Base-by-base conservation (phyloP, 768 basidiomycete species). In the Artomyces pyxidatus region DNA sequence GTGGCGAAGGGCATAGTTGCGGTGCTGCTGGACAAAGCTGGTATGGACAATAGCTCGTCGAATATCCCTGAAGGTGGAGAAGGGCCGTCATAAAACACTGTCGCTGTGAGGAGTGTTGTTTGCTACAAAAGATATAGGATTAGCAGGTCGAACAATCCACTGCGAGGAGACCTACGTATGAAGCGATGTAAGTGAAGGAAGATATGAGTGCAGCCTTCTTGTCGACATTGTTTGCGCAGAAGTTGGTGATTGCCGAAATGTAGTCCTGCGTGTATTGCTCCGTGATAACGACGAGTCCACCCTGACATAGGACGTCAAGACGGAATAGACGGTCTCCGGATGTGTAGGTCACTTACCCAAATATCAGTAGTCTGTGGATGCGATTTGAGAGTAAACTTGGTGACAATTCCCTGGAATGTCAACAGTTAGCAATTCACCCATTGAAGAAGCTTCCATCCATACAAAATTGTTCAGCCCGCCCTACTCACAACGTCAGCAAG, bases 61-160 rank as follows among this genome's bases (percentile, higher is more conserved):
- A 46, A 46, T 11, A 46, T 16, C 5, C 45, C 45, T 11, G 19
- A 6, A 1, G 45, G 45, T 11, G 45, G 45, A 10, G 29, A 23
- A 12, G 45, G 45, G 11, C 30, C 45, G 11, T 46, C 32, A 46
- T 46, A 46, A 35, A 46, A 46, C 12, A 46, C n/a, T n/a, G n/a
- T n/a, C n/a, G n/a, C n/a, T n/a, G n/a, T n/a, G n/a, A n/a, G n/a
- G n/a, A n/a, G n/a, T n/a, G n/a, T n/a, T n/a, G n/a, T n/a, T n/a
- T n/a, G n/a, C n/a, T n/a, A n/a, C n/a, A n/a, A n/a, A n/a, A n/a
- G n/a, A n/a, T n/a, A n/a, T n/a, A n/a, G n/a, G n/a, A n/a, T n/a
- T 9, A 12, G 19, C 9, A 17, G 16, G n/a, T 12, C 25, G 12
- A 27, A 44, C 11, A 14, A 10, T n/a, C 10, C n/a, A 16, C 42